A percentile compares a stretch with the other conserved stretches of the same genome.
Evolutionary conservation across 2,329 filamentous ascomycete genomes (phyloP).

Genomic region (Penicillium expansum): DNA sequence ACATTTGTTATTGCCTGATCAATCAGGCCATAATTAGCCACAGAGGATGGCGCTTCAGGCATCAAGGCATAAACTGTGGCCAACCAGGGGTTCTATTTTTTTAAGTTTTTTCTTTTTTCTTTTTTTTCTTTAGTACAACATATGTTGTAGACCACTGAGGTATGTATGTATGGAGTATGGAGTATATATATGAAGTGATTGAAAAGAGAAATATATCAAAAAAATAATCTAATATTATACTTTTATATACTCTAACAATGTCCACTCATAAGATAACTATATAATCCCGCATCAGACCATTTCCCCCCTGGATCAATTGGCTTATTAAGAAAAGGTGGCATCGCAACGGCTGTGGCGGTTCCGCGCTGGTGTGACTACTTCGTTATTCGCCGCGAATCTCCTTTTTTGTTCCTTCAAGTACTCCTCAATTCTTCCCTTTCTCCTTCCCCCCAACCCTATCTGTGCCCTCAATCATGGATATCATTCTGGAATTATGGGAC

Average conservation of each 20-base stretch:
- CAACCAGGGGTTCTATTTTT: neutral
- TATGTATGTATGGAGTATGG: too few species aligned
- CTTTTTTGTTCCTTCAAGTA: slow-evolving; percentile 14
- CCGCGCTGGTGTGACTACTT: slow-evolving; percentile 37
- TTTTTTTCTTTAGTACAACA: neutral
- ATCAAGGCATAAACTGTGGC: slow-evolving; percentile 1
- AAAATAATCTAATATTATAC: neutral
- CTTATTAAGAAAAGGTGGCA: slow-evolving; percentile 17
- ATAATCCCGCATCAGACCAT: slow-evolving; percentile 2
- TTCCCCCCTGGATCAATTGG: slow-evolving; percentile 7
- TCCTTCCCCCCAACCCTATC: neutral
- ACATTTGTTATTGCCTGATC: neutral
- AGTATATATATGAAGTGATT: too few species aligned
- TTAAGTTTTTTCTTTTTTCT: neutral
- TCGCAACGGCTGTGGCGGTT: slow-evolving; percentile 28
- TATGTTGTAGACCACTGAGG: too few species aligned
- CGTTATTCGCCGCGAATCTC: slow-evolving; percentile 12
- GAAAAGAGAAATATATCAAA: too few species aligned
- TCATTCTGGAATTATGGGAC: slow-evolving; percentile 82
- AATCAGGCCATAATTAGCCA: neutral
- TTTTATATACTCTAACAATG: neutral
- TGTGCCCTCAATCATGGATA: slow-evolving; percentile 65
- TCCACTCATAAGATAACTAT: neutral
- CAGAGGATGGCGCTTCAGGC: neutral
- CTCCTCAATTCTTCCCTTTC: neutral